Base-by-base conservation (phyloP, 768 basidiomycete species). In the Solioccasus polychromus region DNA sequence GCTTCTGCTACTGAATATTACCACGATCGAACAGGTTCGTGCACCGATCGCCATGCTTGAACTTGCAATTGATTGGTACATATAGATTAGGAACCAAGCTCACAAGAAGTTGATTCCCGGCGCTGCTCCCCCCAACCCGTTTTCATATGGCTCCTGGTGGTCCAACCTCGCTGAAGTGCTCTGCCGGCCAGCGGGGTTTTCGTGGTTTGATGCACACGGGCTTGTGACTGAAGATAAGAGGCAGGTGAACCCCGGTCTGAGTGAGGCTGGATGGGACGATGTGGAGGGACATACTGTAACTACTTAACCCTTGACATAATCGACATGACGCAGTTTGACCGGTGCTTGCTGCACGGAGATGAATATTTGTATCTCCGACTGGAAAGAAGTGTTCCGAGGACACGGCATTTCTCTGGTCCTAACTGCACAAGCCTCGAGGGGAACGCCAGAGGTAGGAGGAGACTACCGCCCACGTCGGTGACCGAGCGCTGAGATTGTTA, bases 21-120 rank as follows among this genome's bases (percentile, higher is more conserved):
- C 94, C 8, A 97, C 93, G n/a, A 92, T 97, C 50, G 94, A 97
- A 70, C 91, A 92, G 78, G 87, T 88, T 63, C 66, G 80, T 60
- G 42, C 45, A 37, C 43, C 43, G 52, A 59, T 53, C 32, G 17
- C 35, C 45, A 29, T 32, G 32, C 23, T 46, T 35, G 36, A 45
- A 37, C 22, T 23, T 14, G 35, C 35, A 32, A 36, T 35, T 54
- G 38, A 53, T 43, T 40, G 34, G 35, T 42, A 42, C 38, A 15
- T 8, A 47, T 60, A 92, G 86, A 92, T 95, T 54, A 82, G 93
- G 47, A 89, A 86, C 53, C 83, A 87, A 66, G 88, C 89, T 15
- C 87, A 91, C 63, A 84, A 82, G 53, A 72, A 76, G 23, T 68
- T 92, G 37, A 71, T 78, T 23, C 75, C 81, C 19, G 83, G 79